phyloP scores from a whole-genome alignment of 768 basidiomycete genomes.

The Pulveroboletus sp. region DNA sequence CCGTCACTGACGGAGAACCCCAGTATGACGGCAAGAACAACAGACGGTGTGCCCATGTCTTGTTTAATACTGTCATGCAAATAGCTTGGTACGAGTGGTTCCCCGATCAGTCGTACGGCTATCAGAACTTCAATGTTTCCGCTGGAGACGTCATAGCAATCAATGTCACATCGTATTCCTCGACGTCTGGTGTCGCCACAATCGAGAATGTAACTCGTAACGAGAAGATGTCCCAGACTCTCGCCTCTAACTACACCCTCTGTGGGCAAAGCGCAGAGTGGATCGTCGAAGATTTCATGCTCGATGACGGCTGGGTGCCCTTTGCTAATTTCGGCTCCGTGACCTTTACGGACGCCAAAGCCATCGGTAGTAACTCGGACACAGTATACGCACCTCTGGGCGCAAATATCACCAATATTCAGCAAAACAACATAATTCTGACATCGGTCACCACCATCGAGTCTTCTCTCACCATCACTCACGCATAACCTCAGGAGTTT shows the following conservation, averaged over 20 bases:
- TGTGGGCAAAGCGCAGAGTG: neutral
- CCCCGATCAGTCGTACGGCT: neutral
- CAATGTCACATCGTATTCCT: neutral
- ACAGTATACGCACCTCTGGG: neutral
- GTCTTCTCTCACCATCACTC: neutral
- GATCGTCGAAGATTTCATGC: neutral
- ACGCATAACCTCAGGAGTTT: neutral
- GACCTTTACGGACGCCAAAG: neutral
- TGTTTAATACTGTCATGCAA: neutral
- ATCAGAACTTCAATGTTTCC: neutral
- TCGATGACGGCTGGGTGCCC: neutral
- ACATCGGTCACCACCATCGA: neutral
- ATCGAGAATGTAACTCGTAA: neutral
- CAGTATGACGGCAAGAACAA: neutral
- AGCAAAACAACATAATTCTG: neutral
- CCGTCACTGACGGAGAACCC: neutral
- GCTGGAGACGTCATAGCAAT: neutral
- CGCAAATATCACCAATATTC: neutral
- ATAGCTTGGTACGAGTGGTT: conserved; percentile 3
- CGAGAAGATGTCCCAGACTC: neutral
- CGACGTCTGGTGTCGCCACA: neutral
- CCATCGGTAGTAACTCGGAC: neutral
- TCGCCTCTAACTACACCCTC: neutral
- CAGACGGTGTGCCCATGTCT: neutral
- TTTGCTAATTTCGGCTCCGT: neutral